Evolutionary conservation across 1,284 basidiomycete genomes (phyloP), one percentile per base, ranked within the genome.

Genomic region (Microbotryum lychnidis-dioicae): DNA sequence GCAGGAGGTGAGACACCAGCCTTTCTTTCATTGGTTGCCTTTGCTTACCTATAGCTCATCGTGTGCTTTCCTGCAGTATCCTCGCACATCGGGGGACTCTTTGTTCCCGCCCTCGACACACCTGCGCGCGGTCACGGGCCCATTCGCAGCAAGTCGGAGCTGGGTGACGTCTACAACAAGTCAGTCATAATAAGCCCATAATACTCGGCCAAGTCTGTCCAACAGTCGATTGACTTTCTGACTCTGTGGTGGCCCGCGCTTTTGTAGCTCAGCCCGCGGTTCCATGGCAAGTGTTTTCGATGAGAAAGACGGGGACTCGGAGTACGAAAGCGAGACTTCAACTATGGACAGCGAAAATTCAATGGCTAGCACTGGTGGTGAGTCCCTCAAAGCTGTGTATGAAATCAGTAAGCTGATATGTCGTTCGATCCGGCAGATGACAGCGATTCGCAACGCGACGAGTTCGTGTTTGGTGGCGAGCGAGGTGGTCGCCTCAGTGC

Each of bases 401-500:
- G 48, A 50, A 12, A 20, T 3, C 6, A 16, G 48, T n/a, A n/a
- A 27, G 27, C 48, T 50, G 48, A 50, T 50, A 16, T 12, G 37
- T 31, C 37, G 16, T 18, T 45, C 4, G 1, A 12, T 6, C 27
- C 6, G 8, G 33, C 48, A 59, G 62, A 63, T 23, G 62, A 63
- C 25, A 50, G 56, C 10, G 31, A 54, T 8, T 42, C 51, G 4
- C n/a, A 52, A 18, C 54, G 55, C 49, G 18, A 44, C 2, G 46
- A 53, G 0, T 53, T 62, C 5, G 51, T 57, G 1, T 56, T 56
- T 1, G 46, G 61, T 4, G 57, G 42, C 12, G 52, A 54, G 20
- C 46, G 23, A 10, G 51, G 55, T 25, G 62, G 61, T 45, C 58
- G 62, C 21, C 61, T 64, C 54, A 64, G 62, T 49, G 54, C 62